Evolutionary conservation across 306 rosid genomes (phyloP), one percentile per base, ranked within the genome.

Genomic region (Calophaca sinica): DNA sequence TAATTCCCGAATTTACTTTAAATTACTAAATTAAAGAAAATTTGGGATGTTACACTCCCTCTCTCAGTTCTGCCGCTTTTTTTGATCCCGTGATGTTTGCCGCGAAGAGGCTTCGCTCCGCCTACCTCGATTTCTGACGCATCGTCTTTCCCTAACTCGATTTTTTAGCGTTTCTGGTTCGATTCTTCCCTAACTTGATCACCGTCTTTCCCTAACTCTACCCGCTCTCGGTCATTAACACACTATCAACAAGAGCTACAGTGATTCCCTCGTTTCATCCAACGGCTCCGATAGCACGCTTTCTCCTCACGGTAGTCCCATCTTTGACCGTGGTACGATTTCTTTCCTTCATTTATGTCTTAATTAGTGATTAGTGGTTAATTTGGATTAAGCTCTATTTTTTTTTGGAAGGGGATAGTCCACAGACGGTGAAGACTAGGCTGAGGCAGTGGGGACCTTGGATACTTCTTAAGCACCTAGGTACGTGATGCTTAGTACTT

Each of bases 371-470:
- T 32, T 32, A 32, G n/a, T n/a, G n/a, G n/a, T n/a, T n/a, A n/a
- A n/a, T n/a, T n/a, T n/a, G n/a, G n/a, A n/a, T n/a, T n/a, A n/a
- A n/a, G n/a, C n/a, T n/a, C n/a, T n/a, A n/a, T n/a, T n/a, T n/a
- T 32, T 32, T 3, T 32, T 32, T 2, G 2, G 36, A 32, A 32
- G 36, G 3, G 2, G 36, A 39, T 39, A 5, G 7, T 39, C 89
- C 94, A 4, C 89, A 90, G 81, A 83, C 82, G 87, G 85, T 90
- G 85, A 93, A 93, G 88, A 78, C 88, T 7, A 86, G 92, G 87
- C 72, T 93, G 79, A 88, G 68, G 85, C 93, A 88, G 77, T 93
- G 98, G 98, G 98, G 96, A 3, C 94, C n/a, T n/a, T n/a, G n/a
- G n/a, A n/a, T n/a, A n/a, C n/a, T n/a, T n/a, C n/a, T n/a, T n/a